A percentile compares a stretch with the other conserved stretches of the same genome.
phyloP scores from a whole-genome alignment of 2,329 filamentous ascomycete species.

The Hirsutella rhossiliensis region DNA sequence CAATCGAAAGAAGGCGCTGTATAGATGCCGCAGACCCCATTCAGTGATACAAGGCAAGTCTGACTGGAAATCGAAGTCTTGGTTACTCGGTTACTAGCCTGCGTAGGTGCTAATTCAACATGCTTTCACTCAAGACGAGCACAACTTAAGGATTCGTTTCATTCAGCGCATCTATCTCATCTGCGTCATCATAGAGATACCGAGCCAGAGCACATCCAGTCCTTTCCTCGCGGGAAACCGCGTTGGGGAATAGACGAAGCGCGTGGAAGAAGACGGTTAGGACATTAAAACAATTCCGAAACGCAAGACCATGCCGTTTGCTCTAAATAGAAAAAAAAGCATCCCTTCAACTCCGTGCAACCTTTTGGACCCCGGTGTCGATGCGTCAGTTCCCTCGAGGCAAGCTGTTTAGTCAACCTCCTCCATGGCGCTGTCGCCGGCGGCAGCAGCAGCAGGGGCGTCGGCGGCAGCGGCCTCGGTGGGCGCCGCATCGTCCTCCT shows the following conservation, averaged over 20 bases:
- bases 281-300: constrained; percentile 12
- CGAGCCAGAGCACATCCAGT: constrained; percentile 28
- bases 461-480: constrained; percentile 43
- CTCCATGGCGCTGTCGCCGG: constrained; percentile 95
- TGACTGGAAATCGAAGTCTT: no score
- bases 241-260: constrained; percentile 17
- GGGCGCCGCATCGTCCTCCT: constrained; percentile 67
- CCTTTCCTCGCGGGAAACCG: constrained; percentile 9
- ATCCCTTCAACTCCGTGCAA: constrained; percentile 29
- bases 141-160: no score
- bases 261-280: constrained; percentile 13
- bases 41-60: no score
- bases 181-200: constrained; percentile 23
- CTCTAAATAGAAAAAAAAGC: constrained; percentile 9
- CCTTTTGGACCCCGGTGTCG: constrained; percentile 26
- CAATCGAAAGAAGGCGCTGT: no score
- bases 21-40: no score
- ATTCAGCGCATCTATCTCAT: constrained; percentile 23
- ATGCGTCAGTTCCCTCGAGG: constrained; percentile 7
- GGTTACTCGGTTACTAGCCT: no score
- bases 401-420: constrained; percentile 76
- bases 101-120: no score
- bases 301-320: constrained; percentile 20
- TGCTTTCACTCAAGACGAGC: not conserved
- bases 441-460: constrained; percentile 41